A percentile compares a stretch with the other conserved stretches of the same genome.
These are phyloP conservation scores for Ochromonadaceae sp. DNA, from an alignment of 352 stramenopile species.

Conservation along the genomic window DNA sequence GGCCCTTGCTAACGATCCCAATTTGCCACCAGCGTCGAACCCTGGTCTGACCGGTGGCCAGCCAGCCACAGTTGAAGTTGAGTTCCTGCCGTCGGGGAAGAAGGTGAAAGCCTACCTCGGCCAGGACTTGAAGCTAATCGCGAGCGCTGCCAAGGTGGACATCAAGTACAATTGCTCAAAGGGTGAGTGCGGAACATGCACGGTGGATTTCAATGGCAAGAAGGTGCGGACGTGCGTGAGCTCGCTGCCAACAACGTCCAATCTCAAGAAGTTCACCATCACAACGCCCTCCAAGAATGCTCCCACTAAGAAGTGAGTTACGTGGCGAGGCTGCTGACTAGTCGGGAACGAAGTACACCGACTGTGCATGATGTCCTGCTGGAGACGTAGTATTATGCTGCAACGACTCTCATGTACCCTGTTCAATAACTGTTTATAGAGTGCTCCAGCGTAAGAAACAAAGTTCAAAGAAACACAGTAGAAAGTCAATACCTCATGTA, in stretches of 20 bases:
- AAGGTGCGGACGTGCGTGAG: conserved; percentile 9
- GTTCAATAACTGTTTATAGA: too few relatives aligned
- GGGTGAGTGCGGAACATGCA: conserved; percentile 21
- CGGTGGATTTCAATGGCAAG: conserved; percentile 16
- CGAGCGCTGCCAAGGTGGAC: not conserved
- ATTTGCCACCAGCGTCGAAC: conserved; percentile 10
- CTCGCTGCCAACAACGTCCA: conserved; percentile 1
- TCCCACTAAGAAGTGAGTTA: too few relatives aligned
- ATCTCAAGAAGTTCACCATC: not conserved
- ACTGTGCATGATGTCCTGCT: too few relatives aligned
- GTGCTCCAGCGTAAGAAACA: too few relatives aligned
- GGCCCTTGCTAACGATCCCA: conserved; percentile 14
- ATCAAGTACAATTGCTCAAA: conserved; percentile 25
- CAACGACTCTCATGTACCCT: too few relatives aligned
- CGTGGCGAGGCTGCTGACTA: too few relatives aligned
- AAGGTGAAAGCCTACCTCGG: conserved; percentile 13
- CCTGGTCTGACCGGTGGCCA: conserved; percentile 12
- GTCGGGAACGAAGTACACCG: too few relatives aligned
- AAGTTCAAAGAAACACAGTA: too few relatives aligned
- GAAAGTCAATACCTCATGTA: too few relatives aligned
- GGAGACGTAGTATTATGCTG: too few relatives aligned
- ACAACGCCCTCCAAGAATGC: not conserved
- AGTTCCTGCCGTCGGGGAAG: conserved; percentile 17
- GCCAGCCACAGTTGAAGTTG: conserved; percentile 14
- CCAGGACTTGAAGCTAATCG: conserved; percentile 15